These are phyloP conservation scores for Protomyces macrosporus DNA, from an alignment of 1,139 yeast genomes.

Conservation along the genomic window DNA sequence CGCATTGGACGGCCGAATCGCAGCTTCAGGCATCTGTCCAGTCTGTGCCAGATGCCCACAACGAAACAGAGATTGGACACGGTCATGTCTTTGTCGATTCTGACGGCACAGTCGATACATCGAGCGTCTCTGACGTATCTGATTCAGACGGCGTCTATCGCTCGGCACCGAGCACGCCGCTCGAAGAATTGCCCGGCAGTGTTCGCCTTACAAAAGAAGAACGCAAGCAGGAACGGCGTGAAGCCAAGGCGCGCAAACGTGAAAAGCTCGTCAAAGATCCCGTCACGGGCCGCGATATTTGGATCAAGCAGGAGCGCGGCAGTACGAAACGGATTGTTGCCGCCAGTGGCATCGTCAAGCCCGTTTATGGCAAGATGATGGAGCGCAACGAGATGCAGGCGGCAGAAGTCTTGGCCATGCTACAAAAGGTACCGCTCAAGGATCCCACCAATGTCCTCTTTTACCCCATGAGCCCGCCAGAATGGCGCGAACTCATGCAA, in stretches of 20 bases:
- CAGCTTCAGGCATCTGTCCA: neutral
- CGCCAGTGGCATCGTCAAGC: slow-evolving; percentile 9
- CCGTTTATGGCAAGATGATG: neutral
- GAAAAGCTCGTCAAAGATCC: slow-evolving; percentile 20
- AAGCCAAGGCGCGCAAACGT: slow-evolving; percentile 3
- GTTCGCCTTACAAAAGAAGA: slow-evolving; percentile 10
- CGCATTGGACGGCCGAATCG: neutral
- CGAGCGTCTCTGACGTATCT: neutral
- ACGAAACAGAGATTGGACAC: neutral
- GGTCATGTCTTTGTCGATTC: slow-evolving; percentile 7
- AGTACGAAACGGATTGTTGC: slow-evolving; percentile 5
- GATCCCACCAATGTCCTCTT: slow-evolving; percentile 26
- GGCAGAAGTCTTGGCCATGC: slow-evolving; percentile 5
- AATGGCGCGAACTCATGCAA: slow-evolving; percentile 15
- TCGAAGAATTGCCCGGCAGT: neutral
- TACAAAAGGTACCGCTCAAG: slow-evolving; percentile 21
- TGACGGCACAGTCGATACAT: neutral
- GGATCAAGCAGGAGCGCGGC: slow-evolving; percentile 21
- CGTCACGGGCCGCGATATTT: slow-evolving; percentile 11
- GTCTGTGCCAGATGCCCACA: neutral
- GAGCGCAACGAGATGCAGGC: slow-evolving; percentile 1
- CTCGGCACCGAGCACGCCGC: neutral
- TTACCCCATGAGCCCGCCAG: slow-evolving; percentile 25
- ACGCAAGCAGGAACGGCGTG: slow-evolving; percentile 3
- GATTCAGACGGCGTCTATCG: slow-evolving; percentile 17